Evolutionary conservation across 768 basidiomycete genomes (phyloP).

Genomic region (Sistotremastrum niveocremeum): DNA sequence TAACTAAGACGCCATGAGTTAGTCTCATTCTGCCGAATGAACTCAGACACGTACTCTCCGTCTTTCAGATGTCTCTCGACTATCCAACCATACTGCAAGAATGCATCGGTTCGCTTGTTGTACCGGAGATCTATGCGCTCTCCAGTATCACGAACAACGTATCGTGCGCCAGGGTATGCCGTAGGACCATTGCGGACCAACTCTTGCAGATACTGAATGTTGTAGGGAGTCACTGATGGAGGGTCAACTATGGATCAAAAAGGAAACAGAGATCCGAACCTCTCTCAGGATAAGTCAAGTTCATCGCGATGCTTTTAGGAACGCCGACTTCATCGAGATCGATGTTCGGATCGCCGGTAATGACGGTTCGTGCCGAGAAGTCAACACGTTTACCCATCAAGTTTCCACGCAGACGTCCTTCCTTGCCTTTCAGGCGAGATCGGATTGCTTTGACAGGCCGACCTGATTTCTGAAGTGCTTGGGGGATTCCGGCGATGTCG

Average conservation of each 20-base stretch:
- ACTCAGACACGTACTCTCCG: slow-evolving; percentile 70
- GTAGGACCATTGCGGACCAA: slow-evolving; percentile 92
- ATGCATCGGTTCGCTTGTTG: slow-evolving; percentile 90
- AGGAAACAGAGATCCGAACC: slow-evolving; percentile 32
- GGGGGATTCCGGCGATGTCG: slow-evolving; percentile 95
- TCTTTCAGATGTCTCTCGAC: slow-evolving; percentile 96
- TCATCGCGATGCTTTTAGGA: slow-evolving; percentile 91
- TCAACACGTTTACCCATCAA: slow-evolving; percentile 99
- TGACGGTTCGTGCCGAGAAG: slow-evolving; percentile 97
- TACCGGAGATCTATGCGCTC: slow-evolving; percentile 95
- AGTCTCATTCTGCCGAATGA: slow-evolving; percentile 5
- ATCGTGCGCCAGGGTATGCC: slow-evolving; percentile 90
- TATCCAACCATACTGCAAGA: slow-evolving; percentile 96
- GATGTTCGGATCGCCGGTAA: slow-evolving; percentile 96
- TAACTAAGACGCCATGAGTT: slow-evolving; percentile 31
- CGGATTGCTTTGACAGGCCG: slow-evolving; percentile 97
- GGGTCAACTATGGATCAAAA: slow-evolving; percentile 3
- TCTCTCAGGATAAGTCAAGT: slow-evolving; percentile 92
- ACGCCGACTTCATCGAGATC: slow-evolving; percentile 96
- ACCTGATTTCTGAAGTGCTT: slow-evolving; percentile 93
- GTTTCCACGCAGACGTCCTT: slow-evolving; percentile 94
- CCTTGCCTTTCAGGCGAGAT: slow-evolving; percentile 95
- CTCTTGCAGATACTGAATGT: slow-evolving; percentile 87
- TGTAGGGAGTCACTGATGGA: slow-evolving; percentile 82
- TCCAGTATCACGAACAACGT: slow-evolving; percentile 93